Base-by-base conservation (phyloP, 1,284 basidiomycete genomes). In the Ceratobasidium sp. region DNA sequence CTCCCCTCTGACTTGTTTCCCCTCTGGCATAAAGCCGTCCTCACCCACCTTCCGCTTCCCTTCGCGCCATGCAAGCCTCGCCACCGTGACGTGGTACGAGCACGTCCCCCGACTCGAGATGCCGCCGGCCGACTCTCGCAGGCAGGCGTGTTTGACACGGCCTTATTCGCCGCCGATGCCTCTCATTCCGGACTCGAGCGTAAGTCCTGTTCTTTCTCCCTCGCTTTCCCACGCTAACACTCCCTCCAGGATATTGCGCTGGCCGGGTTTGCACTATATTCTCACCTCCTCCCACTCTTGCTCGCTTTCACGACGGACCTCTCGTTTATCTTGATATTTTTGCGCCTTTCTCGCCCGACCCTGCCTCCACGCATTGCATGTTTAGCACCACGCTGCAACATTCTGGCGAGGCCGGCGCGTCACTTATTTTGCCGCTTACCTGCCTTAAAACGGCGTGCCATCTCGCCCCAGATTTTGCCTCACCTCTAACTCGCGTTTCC, bases 241-340 rank as follows among this genome's bases (percentile, higher is more conserved):
- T 38, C 20, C 28, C 9, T 10, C n/a, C 23, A 70, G 67, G 67
- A 1, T 70, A 56, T n/a, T 20, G 52, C 38, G 67, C 67, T 9
- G 67, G 52, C 40, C 67, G 67, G 1, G 67, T 70, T 6, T 50
- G 52, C 3, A 50, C 52, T 2, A 42, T 70, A 33, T 70, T 70
- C 38, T 56, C 67, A 9, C 52, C 57, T 6, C 67, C 67, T 9
- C 17, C 15, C 0, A 33, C 54, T n/a, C 33, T 70, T 13, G 50
- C 17, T 0, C 52, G 38, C 40, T 7, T 56, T 12, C 42, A 70
- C 23, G 3, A 4, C 28, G 40, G 23, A 4, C 26, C 26, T 6
- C 52, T 70, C n/a, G 52, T 42, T 10, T 70, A 56, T 52, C 3
- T 57, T 1, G 67, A 70, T 4, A 23, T 56, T 23, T 70, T 70